Conservation (phyloP, 169 alveolate species). For the Plasmodium vivax region DNA sequence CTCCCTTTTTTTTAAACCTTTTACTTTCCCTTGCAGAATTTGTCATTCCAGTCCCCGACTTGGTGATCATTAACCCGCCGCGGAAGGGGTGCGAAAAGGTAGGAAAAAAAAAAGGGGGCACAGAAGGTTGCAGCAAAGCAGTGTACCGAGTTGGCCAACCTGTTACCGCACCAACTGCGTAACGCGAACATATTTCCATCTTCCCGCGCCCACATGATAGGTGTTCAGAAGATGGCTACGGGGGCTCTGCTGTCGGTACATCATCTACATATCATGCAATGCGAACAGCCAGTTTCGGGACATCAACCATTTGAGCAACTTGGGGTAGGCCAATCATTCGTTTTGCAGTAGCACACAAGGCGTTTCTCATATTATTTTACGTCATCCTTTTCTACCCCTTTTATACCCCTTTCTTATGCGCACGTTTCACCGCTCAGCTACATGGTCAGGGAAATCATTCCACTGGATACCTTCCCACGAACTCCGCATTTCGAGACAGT, state of each 20-base stretch:
- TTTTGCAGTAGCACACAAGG: not conserved
- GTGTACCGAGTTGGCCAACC: not conserved
- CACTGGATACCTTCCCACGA: slow-evolving; percentile 70
- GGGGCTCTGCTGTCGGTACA: slow-evolving; percentile 40
- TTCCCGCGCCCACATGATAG: not conserved
- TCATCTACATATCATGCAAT: slow-evolving; percentile 71
- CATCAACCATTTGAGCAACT: slow-evolving; percentile 42
- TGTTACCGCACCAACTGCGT: not conserved
- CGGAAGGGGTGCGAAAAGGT: slow-evolving; percentile 76
- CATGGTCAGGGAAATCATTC: slow-evolving; percentile 56
- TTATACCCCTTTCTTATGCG: not conserved
- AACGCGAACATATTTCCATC: not conserved
- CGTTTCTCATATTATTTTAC: not conserved
- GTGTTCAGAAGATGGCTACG: slow-evolving; percentile 75
- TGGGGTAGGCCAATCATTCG: slow-evolving; percentile 36
- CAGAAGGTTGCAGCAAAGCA: not conserved
- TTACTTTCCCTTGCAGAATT: slow-evolving; percentile 25
- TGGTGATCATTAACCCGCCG: slow-evolving; percentile 69
- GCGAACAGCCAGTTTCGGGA: slow-evolving; percentile 55
- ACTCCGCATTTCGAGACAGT: slow-evolving; percentile 72
- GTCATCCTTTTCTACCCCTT: not conserved
- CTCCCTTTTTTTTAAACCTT: not conserved
- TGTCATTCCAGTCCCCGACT: slow-evolving; percentile 70
- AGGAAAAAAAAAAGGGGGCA: not conserved
- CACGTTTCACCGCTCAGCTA: slow-evolving; percentile 25